These are phyloP conservation scores for Trichoderma koningiopsis DNA, from an alignment of 2,329 filamentous ascomycete genomes.

Conservation along the genomic window DNA sequence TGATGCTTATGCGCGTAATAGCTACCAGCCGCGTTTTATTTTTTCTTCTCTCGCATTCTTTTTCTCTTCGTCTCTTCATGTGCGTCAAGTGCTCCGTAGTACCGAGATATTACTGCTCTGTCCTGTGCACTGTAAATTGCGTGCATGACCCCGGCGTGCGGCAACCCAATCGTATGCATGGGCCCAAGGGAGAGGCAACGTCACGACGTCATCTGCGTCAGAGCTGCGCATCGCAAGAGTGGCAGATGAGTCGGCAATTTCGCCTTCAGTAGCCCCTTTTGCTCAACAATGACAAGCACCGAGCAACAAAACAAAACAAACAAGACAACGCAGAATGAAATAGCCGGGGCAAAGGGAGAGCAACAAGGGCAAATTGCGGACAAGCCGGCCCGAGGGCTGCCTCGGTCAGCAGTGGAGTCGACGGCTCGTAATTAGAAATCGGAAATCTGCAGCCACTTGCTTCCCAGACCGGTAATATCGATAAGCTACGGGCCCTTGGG, in stretches of 20 bases:
- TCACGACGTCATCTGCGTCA: conserved; percentile 9
- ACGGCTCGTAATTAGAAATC: neutral
- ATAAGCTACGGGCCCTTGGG: neutral
- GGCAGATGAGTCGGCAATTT: neutral
- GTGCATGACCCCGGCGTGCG: neutral
- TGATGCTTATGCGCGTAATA: conserved; percentile 11
- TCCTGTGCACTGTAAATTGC: neutral
- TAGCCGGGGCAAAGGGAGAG: conserved; percentile 14
- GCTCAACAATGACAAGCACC: neutral
- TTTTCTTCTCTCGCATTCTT: neutral
- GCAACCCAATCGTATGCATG: neutral
- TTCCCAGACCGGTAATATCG: neutral
- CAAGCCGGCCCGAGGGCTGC: conserved; percentile 3
- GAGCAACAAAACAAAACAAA: neutral
- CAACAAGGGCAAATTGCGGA: neutral
- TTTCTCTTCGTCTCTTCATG: neutral
- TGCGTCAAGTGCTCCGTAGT: neutral
- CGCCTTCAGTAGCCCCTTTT: neutral
- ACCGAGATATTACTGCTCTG: neutral
- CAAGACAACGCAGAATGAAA: neutral
- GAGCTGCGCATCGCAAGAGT: neutral
- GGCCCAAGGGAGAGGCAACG: neutral
- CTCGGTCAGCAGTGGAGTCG: conserved; percentile 17
- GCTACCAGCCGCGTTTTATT: neutral
- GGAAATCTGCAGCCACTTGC: neutral